Percentiles rank a stretch among this genome's conserved stretches.
phyloP scores from a whole-genome alignment of 2,329 filamentous ascomycete genomes.

The Chrysosphaeria jannelii region DNA sequence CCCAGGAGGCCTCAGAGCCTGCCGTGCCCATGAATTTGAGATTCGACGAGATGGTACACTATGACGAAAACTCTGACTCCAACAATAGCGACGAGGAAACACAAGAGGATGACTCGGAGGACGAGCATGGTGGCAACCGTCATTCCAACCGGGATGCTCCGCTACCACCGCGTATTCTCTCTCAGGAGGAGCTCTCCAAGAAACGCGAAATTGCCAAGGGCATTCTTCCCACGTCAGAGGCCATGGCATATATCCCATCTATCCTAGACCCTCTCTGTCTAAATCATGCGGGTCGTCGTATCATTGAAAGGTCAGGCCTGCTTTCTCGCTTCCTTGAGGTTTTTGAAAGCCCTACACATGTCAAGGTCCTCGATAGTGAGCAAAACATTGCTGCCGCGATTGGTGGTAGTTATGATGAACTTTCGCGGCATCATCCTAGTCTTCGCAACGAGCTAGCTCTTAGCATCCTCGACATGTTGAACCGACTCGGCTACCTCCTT shows the following conservation, averaged over 20 bases:
- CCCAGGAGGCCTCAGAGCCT: neutral
- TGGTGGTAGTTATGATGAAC: conserved; percentile 70
- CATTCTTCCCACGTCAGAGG: conserved; percentile 66
- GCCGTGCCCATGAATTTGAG: no score
- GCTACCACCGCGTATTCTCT: conserved; percentile 25
- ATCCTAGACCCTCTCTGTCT: conserved; percentile 85
- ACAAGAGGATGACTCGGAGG: neutral
- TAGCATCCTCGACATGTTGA: conserved; percentile 70
- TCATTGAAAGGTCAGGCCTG: conserved; percentile 59
- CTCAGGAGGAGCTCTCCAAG: conserved; percentile 16
- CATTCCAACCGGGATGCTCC: conserved; percentile 8
- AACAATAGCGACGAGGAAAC: neutral
- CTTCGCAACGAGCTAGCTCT: conserved; percentile 55
- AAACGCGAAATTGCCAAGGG: conserved; percentile 27
- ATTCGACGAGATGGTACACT: no score
- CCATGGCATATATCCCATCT: conserved; percentile 59
- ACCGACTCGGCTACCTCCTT: conserved; percentile 46
- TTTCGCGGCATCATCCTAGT: conserved; percentile 73
- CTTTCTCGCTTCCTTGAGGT: conserved; percentile 77
- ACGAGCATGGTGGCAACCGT: conserved; percentile 5
- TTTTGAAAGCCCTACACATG: conserved; percentile 78
- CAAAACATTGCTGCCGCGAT: conserved; percentile 37
- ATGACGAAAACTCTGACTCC: neutral
- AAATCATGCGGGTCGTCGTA: conserved; percentile 59
- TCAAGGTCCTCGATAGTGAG: conserved; percentile 53